phyloP scores from a whole-genome alignment of 208 protist genomes.

The Zelonia costaricensis region DNA sequence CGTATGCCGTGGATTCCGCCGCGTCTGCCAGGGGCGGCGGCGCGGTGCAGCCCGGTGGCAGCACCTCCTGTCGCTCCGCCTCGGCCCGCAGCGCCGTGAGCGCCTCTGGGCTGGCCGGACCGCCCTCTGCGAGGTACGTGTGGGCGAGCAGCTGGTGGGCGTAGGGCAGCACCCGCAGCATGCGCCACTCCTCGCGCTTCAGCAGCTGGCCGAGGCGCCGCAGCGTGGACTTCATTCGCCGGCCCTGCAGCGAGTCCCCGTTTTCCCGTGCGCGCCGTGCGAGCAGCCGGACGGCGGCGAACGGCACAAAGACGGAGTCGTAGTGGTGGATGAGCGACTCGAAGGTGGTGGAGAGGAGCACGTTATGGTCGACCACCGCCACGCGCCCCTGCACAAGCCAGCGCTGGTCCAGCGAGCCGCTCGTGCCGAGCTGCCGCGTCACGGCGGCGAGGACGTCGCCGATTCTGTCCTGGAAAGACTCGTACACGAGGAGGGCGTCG shows the following conservation, averaged over 20 bases:
- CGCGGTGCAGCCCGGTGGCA: not conserved
- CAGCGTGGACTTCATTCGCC: constrained; percentile 53
- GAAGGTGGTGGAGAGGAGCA: constrained; percentile 74
- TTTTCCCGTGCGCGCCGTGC: constrained; percentile 65
- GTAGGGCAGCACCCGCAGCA: constrained; percentile 75
- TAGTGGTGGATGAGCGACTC: constrained; percentile 84
- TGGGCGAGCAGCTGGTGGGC: constrained; percentile 81
- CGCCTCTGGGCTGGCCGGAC: constrained; percentile 43
- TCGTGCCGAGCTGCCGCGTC: constrained; percentile 59
- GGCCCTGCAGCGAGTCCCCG: constrained; percentile 49
- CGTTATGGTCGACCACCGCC: constrained; percentile 88
- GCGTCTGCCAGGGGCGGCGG: not conserved
- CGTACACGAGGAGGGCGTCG: constrained; percentile 65
- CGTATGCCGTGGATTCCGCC: not conserved
- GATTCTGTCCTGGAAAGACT: constrained; percentile 61
- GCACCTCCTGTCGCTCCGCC: constrained; percentile 31
- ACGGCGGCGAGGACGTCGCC: constrained; percentile 56
- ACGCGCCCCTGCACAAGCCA: constrained; percentile 89
- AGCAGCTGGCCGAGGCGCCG: constrained; percentile 45
- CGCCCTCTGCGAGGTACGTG: constrained; percentile 65
- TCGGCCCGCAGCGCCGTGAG: constrained; percentile 51
- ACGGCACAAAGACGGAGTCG: constrained; percentile 84
- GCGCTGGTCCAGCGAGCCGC: constrained; percentile 63
- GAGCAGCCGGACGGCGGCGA: constrained; percentile 65
- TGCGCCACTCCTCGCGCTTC: constrained; percentile 32